Base-by-base conservation (phyloP, 768 basidiomycete species). In the Leccinum sublutescens region DNA sequence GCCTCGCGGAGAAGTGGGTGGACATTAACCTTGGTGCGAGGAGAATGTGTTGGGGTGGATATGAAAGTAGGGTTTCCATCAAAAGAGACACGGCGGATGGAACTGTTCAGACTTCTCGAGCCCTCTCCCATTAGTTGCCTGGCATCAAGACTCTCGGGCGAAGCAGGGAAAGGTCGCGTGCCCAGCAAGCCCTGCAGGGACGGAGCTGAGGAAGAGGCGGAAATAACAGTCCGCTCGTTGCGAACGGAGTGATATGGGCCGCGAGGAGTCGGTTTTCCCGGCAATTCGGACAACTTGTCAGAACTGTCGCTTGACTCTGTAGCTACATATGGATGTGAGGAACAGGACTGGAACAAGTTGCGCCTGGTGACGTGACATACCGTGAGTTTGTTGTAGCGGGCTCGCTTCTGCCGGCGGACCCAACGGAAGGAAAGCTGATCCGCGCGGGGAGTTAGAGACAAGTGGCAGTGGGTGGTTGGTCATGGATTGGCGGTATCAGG, bases 1-100 rank as follows among this genome's bases (percentile, higher is more conserved):
- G 62, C 27, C 21, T 65, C 68, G 36, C 59, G 68, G 58, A 64
- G 68, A 14, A 65, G 63, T 36, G 67, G 65, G 47, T 56, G 61
- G 15, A 58, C 47, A 27, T 68, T 58, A 60, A 80, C 83, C 71
- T 75, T 80, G 1, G 62, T 27, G 21, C 60, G 71, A 25, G 67
- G 52, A 21, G 53, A 70, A 45, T 66, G 50, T 76, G 57, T 73
- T 67, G 59, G 77, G 62, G 57, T 73, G 74, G 56, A 14, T 71
- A 78, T 47, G 63, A 61, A 23, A 75, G 73, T 0, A 76, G 68
- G 23, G 77, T 77, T 38, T 74, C 66, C 21, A 31, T 87, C 85
- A 19, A 83, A 82, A 0, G 82, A 83, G 36, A 83, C 77, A 43
- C 82, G 79, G 60, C 82, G 82, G 38, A 71, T 76, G 3, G 84